phyloP scores from a whole-genome alignment of 2,329 filamentous ascomycete genomes.

The Onygenales sp. region DNA sequence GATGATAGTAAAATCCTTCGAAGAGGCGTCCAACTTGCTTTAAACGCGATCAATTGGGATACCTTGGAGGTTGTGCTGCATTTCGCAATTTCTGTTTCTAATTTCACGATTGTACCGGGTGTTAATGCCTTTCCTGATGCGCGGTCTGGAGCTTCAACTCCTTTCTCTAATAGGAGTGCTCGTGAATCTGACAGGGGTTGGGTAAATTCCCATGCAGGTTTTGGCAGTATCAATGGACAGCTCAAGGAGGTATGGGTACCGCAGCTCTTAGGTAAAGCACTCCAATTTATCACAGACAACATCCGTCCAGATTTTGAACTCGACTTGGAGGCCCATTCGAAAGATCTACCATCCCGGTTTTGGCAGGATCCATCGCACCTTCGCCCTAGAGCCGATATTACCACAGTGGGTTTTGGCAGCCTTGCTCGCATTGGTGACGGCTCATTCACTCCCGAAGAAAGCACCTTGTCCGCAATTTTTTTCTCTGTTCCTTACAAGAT shows the following conservation, averaged over 20 bases:
- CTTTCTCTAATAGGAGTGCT: background rate
- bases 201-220: background rate
- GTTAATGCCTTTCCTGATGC: background rate
- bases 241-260: constrained; percentile 7
- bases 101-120: constrained; percentile 14
- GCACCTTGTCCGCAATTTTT: constrained; percentile 18
- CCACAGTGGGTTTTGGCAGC: constrained; percentile 16
- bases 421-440: constrained; percentile 9
- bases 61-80: constrained; percentile 20
- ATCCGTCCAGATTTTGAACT: constrained; percentile 17
- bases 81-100: constrained; percentile 17
- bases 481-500: constrained; percentile 19
- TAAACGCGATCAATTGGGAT: constrained; percentile 18
- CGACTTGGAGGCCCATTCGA: constrained; percentile 16
- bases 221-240: constrained; percentile 4
- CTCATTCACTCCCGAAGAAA: constrained; percentile 11
- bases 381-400: constrained; percentile 12
- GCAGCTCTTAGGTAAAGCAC: constrained; percentile 11
- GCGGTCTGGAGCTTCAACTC: background rate
- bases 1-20: constrained; percentile 15
- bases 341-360: constrained; percentile 11
- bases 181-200: background rate
- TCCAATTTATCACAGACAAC: constrained; percentile 17
- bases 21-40: constrained; percentile 17
- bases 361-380: constrained; percentile 8